phyloP scores from a whole-genome alignment of 306 rosid genomes.

The Comarum palustre region DNA sequence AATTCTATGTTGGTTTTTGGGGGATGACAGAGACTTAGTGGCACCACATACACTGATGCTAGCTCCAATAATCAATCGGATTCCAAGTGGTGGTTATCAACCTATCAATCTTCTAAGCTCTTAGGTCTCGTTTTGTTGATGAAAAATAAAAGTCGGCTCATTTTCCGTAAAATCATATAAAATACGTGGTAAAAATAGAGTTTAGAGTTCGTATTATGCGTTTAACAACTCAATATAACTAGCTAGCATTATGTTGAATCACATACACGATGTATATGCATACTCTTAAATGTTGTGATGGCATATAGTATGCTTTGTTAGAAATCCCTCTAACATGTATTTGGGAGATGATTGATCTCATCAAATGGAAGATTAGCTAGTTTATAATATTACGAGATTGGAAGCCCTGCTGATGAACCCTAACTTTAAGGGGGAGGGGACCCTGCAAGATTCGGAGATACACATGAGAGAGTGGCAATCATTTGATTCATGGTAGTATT shows the following conservation, averaged over 20 bases:
- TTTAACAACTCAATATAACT: not conserved
- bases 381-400: constrained; percentile 23
- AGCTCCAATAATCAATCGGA: not conserved
- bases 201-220: not conserved
- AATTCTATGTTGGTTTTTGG: not conserved
- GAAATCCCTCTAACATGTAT: constrained; percentile 23
- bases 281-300: not conserved
- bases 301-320: constrained; percentile 27
- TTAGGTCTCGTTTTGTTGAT: too few species aligned
- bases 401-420: constrained; percentile 31
- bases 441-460: constrained; percentile 37
- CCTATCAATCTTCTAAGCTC: not conserved
- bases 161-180: too few species aligned
- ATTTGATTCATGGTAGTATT: constrained; percentile 47
- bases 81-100: not conserved
- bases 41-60: not conserved
- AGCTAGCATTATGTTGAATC: not conserved
- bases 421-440: constrained; percentile 52
- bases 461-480: constrained; percentile 52
- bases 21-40: too few species aligned
- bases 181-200: too few species aligned
- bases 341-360: constrained; percentile 43
- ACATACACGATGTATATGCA: not conserved
- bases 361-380: constrained; percentile 29
- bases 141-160: too few species aligned